phyloP scores from a whole-genome alignment of 345 rosid species.

The Ricinus communis region DNA sequence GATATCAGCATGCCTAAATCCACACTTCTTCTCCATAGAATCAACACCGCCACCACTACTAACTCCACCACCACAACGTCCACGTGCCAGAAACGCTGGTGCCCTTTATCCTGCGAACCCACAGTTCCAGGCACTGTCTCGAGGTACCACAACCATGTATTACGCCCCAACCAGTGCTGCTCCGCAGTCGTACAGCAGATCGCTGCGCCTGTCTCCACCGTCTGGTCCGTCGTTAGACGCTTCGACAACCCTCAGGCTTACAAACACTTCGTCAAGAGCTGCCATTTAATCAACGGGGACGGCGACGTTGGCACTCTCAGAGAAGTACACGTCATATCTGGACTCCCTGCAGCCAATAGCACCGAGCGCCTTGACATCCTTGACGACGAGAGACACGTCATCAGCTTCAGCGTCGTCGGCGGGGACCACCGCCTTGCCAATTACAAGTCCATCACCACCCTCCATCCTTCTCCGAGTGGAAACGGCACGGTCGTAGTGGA shows the following conservation, averaged over 20 bases:
- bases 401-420: conserved; percentile 34
- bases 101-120: conserved; percentile 23
- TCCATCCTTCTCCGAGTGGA: conserved; percentile 25
- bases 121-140: conserved; percentile 25
- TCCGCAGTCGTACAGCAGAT: conserved; percentile 32
- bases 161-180: conserved; percentile 40
- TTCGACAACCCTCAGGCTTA: conserved; percentile 39
- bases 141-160: conserved; percentile 22
- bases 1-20: conserved; percentile 34
- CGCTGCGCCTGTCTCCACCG: conserved; percentile 38
- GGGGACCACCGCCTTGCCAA: conserved; percentile 43
- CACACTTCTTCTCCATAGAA: conserved; percentile 31
- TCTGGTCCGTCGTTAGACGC: conserved; percentile 33
- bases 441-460: conserved; percentile 39
- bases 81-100: conserved; percentile 28
- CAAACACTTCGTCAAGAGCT: conserved; percentile 39
- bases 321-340: conserved; percentile 36
- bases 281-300: conserved; percentile 32
- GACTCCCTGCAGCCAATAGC: conserved; percentile 34
- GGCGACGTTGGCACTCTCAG: conserved; percentile 37
- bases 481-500: conserved; percentile 44
- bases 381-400: conserved; percentile 38
- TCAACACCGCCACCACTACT: conserved; percentile 21
- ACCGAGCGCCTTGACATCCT: conserved; percentile 41
- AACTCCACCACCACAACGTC: conserved; percentile 2